These are phyloP conservation scores for Irpex sp. DNA, from an alignment of 1,284 basidiomycete species.

Conservation along the genomic window DNA sequence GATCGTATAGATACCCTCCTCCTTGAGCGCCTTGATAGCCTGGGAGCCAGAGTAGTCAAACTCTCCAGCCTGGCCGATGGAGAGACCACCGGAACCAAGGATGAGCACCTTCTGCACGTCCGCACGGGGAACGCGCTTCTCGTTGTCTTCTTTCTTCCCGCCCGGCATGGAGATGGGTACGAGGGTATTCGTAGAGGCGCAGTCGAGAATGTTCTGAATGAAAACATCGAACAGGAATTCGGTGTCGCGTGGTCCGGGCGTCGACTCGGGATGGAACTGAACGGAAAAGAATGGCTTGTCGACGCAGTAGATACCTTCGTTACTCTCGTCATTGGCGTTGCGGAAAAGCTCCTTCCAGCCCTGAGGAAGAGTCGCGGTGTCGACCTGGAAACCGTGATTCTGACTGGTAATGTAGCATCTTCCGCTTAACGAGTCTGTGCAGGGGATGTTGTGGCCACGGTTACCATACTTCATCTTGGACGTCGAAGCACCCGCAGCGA, in stretches of 20 bases:
- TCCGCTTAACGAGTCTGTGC: constrained; percentile 91
- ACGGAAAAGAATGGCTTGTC: constrained; percentile 96
- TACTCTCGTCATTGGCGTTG: constrained; percentile 97
- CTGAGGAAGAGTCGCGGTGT: constrained; percentile 71
- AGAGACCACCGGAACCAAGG: constrained; percentile 96
- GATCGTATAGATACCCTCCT: constrained; percentile 98
- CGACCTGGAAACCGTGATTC: constrained; percentile 98
- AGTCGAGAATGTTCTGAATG: constrained; percentile 83
- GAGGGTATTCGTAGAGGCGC: constrained; percentile 62
- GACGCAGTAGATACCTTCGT: constrained; percentile 96
- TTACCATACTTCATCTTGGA: constrained; percentile 99
- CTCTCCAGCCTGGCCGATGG: constrained; percentile 98
- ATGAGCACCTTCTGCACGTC: constrained; percentile 93
- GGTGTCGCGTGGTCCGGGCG: constrained; percentile 97
- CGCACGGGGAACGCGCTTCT: constrained; percentile 71
- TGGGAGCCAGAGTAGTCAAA: constrained; percentile 99
- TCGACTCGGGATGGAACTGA: constrained; percentile 99
- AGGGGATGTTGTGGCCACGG: constrained; percentile 98
- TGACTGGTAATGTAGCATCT: constrained; percentile 99
- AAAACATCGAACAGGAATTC: constrained; percentile 99
- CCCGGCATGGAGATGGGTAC: constrained; percentile 86
- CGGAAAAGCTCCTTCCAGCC: constrained; percentile 95
- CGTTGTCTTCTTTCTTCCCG: constrained; percentile 83
- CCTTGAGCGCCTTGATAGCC: constrained; percentile 98
- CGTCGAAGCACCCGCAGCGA: constrained; percentile 92